Percentiles rank a stretch among this genome's conserved stretches.
These are phyloP conservation scores for Rhodotorula sp. DNA, from an alignment of 1,284 basidiomycete genomes.

Conservation along the genomic window DNA sequence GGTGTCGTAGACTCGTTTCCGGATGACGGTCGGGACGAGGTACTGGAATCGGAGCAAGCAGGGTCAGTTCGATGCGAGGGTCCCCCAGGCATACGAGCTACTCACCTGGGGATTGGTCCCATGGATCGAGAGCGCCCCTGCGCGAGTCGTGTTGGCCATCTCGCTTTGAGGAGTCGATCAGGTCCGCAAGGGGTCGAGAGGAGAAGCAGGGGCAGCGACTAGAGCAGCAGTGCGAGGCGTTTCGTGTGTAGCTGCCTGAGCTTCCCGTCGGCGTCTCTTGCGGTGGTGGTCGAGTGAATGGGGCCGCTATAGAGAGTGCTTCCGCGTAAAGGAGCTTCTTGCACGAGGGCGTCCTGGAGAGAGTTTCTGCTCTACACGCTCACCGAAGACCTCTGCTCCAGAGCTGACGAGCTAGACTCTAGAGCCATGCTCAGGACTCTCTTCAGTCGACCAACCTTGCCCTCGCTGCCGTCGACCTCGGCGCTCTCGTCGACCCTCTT, in stretches of 20 bases:
- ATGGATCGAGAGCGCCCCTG: slow-evolving; percentile 76
- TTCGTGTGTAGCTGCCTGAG: too few relatives aligned
- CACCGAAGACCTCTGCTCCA: not conserved
- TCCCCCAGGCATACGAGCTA: not conserved
- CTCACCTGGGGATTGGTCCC: slow-evolving; percentile 87
- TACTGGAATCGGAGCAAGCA: slow-evolving; percentile 58
- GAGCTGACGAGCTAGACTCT: not conserved
- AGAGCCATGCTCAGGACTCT: slow-evolving; percentile 22
- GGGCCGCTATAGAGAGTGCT: too few relatives aligned
- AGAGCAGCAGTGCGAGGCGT: not conserved
- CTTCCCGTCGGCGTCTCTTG: too few relatives aligned
- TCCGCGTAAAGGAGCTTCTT: too few relatives aligned
- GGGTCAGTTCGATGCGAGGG: not conserved
- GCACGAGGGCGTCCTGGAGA: too few relatives aligned
- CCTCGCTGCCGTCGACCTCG: slow-evolving; percentile 33
- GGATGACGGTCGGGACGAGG: slow-evolving; percentile 93
- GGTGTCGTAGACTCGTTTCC: slow-evolving; percentile 93
- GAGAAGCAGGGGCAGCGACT: not conserved
- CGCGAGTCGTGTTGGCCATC: slow-evolving; percentile 85
- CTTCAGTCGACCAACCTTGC: slow-evolving; percentile 20
- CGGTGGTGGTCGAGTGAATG: too few relatives aligned
- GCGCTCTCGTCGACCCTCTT: slow-evolving; percentile 34
- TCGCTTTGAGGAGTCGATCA: not conserved
- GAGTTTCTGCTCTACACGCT: not conserved
- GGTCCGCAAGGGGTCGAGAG: too few relatives aligned